A percentile compares a stretch with the other conserved stretches of the same genome.
Evolutionary conservation across 2,329 filamentous ascomycete species (phyloP).

Genomic region (Beauveria scarabaeidicola): DNA sequence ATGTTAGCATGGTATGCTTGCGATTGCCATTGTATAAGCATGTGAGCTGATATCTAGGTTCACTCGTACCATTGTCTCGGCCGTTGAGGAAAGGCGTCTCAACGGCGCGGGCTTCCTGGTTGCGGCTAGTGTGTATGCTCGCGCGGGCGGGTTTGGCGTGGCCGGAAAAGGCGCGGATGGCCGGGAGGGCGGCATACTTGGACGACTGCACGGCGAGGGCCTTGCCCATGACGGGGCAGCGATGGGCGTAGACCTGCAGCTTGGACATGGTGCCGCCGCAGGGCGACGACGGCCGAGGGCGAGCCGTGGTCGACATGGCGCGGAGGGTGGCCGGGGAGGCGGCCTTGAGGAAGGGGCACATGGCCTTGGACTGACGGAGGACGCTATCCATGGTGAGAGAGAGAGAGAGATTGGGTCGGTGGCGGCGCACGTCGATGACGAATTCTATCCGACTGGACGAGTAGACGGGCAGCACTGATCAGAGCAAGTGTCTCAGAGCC

Average conservation of each 20-base stretch:
- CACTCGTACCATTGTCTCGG: conserved; percentile 42
- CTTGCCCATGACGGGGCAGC: conserved; percentile 98
- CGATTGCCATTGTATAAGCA: background rate
- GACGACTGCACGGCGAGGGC: conserved; percentile 80
- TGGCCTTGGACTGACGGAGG: conserved; percentile 86
- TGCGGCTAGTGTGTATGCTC: conserved; percentile 70
- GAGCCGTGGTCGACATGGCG: conserved; percentile 69
- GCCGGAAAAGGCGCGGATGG: conserved; percentile 42
- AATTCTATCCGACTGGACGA: background rate
- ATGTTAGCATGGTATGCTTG: background rate
- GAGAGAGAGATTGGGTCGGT: background rate
- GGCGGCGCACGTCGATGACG: background rate
- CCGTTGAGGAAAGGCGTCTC: conserved; percentile 46
- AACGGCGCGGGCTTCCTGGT: conserved; percentile 70
- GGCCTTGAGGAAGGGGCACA: conserved; percentile 96
- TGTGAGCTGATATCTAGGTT: too few species aligned
- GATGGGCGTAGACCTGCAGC: conserved; percentile 84
- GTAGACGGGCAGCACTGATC: background rate
- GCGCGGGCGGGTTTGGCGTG: conserved; percentile 53
- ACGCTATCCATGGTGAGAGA: conserved; percentile 73
- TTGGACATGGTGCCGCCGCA: conserved; percentile 95
- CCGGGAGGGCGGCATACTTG: conserved; percentile 40
- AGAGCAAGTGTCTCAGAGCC: background rate
- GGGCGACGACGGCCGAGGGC: conserved; percentile 51
- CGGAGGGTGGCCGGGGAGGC: conserved; percentile 87